A percentile compares a stretch with the other conserved stretches of the same genome.
Conservation (phyloP, 1,284 basidiomycete genomes). For the Moesziomyces aphidis region DNA sequence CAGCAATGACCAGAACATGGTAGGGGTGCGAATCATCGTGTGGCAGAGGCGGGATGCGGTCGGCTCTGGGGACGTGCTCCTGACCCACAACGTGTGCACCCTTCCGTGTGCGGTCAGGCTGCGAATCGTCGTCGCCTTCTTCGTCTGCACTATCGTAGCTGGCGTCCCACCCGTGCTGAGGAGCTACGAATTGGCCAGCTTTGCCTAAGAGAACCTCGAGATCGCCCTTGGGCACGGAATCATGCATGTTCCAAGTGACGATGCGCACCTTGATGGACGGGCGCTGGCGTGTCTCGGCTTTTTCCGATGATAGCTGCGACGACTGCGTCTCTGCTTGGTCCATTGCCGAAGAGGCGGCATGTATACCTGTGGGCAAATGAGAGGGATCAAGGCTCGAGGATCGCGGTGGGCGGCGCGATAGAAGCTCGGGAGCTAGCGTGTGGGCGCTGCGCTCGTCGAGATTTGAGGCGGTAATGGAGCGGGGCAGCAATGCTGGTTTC, state of each 20-base stretch:
- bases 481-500: constrained; percentile 23
- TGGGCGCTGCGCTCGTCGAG: constrained; percentile 6
- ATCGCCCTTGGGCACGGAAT: constrained; percentile 75
- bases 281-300: constrained; percentile 32
- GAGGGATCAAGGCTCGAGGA: constrained; percentile 39
- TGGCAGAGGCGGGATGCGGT: constrained; percentile 61
- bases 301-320: background rate
- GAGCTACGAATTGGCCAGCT: constrained; percentile 72
- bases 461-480: constrained; percentile 22
- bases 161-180: constrained; percentile 57
- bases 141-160: constrained; percentile 42
- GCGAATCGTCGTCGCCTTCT: constrained; percentile 9
- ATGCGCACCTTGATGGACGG: constrained; percentile 70
- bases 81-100: constrained; percentile 54
- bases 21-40: constrained; percentile 75
- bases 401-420: constrained; percentile 20
- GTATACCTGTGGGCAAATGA: constrained; percentile 9
- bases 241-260: constrained; percentile 72
- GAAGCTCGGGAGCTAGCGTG: constrained; percentile 5
- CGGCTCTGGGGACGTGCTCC: constrained; percentile 46
- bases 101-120: background rate
- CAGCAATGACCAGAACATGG: constrained; percentile 82
- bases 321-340: background rate
- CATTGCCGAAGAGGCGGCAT: background rate
- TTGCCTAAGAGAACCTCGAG: constrained; percentile 79